Evolutionary conservation across 2,329 filamentous ascomycete species (phyloP).

Genomic region (Colletotrichum sojae): DNA sequence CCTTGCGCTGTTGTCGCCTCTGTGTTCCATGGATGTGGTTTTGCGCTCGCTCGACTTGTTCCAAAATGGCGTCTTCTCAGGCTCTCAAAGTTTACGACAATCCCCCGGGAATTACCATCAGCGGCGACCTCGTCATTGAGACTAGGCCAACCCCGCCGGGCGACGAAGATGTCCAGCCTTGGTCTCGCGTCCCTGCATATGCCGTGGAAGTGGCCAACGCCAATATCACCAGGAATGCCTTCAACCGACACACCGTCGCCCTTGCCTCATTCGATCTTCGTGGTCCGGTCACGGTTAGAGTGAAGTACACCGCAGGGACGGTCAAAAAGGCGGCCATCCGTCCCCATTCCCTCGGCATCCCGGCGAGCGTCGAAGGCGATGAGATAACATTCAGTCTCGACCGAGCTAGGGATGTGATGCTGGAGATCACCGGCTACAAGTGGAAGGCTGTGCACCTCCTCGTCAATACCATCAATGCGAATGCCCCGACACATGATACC

Average conservation of each 20-base stretch:
- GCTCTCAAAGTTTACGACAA: neutral
- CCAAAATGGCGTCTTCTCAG: neutral
- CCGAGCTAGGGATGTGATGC: conserved; percentile 33
- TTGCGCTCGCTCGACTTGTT: neutral
- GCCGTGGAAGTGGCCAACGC: conserved; percentile 16
- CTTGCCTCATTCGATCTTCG: neutral
- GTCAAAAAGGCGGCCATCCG: conserved; percentile 1
- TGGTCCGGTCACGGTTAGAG: neutral
- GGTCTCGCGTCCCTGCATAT: neutral
- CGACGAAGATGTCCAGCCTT: neutral
- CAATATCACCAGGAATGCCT: neutral
- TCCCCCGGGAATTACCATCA: neutral
- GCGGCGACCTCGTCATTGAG: neutral
- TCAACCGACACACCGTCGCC: conserved; percentile 2
- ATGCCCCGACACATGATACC: conserved; percentile 37
- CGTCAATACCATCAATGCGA: conserved; percentile 43
- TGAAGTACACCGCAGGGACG: neutral
- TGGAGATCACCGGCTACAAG: conserved; percentile 47
- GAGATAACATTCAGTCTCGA: neutral
- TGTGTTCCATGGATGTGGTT: no score
- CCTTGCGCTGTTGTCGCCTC: no score
- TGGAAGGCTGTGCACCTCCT: conserved; percentile 47
- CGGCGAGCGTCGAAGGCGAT: neutral
- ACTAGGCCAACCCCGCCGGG: neutral
- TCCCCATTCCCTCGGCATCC: conserved; percentile 1